Percentiles rank a stretch among this genome's conserved stretches.
Evolutionary conservation across 768 basidiomycete genomes (phyloP).

Genomic region (Collybia mongolica): DNA sequence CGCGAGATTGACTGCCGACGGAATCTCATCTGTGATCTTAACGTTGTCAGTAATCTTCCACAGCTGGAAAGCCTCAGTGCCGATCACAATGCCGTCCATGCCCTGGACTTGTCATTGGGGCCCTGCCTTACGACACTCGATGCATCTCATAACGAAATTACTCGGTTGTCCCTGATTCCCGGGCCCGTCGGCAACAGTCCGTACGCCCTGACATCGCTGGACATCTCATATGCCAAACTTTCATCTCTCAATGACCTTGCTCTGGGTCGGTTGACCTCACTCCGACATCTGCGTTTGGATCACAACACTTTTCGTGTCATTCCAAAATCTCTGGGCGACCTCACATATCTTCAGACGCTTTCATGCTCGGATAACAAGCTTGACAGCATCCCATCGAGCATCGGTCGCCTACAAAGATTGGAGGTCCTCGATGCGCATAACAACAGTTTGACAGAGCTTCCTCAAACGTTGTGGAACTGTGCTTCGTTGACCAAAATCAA

Average conservation of each 20-base stretch:
- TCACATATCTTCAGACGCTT: conserved; percentile 67
- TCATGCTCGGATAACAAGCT: conserved; percentile 93
- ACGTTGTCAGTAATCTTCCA: conserved; percentile 66
- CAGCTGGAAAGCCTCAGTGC: conserved; percentile 66
- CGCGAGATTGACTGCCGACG: conserved; percentile 79
- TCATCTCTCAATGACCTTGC: conserved; percentile 77
- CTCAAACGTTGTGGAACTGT: conserved; percentile 82
- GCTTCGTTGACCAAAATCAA: conserved; percentile 71
- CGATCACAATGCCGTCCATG: conserved; percentile 81
- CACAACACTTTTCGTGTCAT: conserved; percentile 85
- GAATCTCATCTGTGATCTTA: conserved; percentile 79
- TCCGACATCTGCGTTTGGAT: conserved; percentile 73
- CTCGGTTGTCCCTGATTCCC: conserved; percentile 63
- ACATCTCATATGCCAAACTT: conserved; percentile 87
- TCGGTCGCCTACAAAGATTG: conserved; percentile 76
- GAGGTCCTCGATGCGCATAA: conserved; percentile 85
- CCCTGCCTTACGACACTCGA: conserved; percentile 64
- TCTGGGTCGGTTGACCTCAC: conserved; percentile 68
- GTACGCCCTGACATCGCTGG: conserved; percentile 69
- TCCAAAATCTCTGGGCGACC: conserved; percentile 79
- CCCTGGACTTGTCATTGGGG: conserved; percentile 76
- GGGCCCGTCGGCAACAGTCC: conserved; percentile 41
- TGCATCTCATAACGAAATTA: conserved; percentile 88
- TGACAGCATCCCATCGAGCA: conserved; percentile 66
- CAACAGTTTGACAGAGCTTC: conserved; percentile 81